A percentile compares a stretch with the other conserved stretches of the same genome.
phyloP scores from a whole-genome alignment of 805 yeast species.

The Sugiyamaella smithiae region DNA sequence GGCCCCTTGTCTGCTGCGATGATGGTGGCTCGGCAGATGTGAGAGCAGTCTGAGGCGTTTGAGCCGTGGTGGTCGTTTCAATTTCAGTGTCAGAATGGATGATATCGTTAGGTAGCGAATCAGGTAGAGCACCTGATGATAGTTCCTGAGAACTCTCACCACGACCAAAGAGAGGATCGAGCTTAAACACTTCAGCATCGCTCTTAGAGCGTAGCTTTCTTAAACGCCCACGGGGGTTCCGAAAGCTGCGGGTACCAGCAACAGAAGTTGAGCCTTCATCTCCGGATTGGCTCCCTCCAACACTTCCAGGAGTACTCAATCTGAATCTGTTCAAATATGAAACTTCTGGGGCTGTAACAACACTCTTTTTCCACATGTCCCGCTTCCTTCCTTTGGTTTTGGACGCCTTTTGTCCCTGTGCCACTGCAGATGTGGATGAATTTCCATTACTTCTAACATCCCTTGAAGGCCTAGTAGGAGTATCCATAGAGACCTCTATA shows the following conservation, averaged over 20 bases:
- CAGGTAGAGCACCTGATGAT: conserved; percentile 2
- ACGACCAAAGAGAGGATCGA: conserved; percentile 3
- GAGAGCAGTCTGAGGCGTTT: background rate
- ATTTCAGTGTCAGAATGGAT: conserved; percentile 18
- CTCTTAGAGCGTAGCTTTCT: conserved; percentile 22
- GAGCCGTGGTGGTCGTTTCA: background rate
- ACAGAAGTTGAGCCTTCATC: background rate
- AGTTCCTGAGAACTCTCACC: background rate
- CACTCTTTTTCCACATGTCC: background rate
- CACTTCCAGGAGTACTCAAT: background rate
- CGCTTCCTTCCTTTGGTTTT: background rate
- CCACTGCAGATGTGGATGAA: background rate
- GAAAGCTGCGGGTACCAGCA: background rate
- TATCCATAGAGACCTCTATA: background rate
- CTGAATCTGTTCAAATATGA: background rate
- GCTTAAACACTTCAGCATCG: conserved; percentile 16
- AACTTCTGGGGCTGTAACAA: background rate
- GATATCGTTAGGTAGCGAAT: background rate
- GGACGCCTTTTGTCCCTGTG: background rate
- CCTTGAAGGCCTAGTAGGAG: background rate
- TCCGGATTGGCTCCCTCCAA: background rate
- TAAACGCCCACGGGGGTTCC: conserved; percentile 14
- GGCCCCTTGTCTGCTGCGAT: background rate
- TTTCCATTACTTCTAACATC: background rate
- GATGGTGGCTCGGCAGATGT: background rate